phyloP scores from a whole-genome alignment of 2,329 filamentous ascomycete genomes.

The Cladorrhinum sp. region DNA sequence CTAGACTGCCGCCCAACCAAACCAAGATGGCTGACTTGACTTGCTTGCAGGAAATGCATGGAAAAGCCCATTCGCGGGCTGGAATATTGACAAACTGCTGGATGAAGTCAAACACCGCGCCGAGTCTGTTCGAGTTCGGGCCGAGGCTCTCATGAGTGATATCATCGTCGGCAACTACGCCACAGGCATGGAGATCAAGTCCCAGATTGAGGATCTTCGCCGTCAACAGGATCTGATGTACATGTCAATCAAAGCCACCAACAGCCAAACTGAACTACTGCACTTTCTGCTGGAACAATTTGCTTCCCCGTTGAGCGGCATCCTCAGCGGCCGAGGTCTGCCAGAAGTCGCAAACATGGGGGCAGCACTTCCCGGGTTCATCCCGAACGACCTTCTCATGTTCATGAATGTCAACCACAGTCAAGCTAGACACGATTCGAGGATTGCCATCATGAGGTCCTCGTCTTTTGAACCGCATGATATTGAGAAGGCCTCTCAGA shows the following conservation, averaged over 20 bases:
- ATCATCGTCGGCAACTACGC: conserved; percentile 10
- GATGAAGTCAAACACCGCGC: conserved; percentile 5
- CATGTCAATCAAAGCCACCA: conserved; percentile 7
- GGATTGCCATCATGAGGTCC: neutral
- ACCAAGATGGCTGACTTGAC: neutral
- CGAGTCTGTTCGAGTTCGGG: conserved; percentile 3
- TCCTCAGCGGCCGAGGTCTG: neutral
- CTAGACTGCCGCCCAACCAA: neutral
- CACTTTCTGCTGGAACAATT: conserved; percentile 18
- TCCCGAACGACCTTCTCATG: conserved; percentile 8
- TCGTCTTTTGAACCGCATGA: neutral
- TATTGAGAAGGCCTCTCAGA: conserved; percentile 6
- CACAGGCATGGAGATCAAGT: conserved; percentile 2
- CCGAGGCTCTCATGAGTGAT: conserved; percentile 14
- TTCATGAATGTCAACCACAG: conserved; percentile 16
- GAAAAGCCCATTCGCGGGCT: conserved; percentile 5
- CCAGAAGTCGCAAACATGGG: conserved; percentile 9
- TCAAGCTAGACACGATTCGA: neutral
- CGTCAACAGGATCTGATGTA: neutral
- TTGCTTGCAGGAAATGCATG: neutral
- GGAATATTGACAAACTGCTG: conserved; percentile 12
- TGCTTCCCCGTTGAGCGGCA: neutral
- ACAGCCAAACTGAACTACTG: conserved; percentile 16
- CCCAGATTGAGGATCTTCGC: conserved; percentile 1
- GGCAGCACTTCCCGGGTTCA: conserved; percentile 11